A percentile compares a stretch with the other conserved stretches of the same genome.
Conservation (phyloP, 768 basidiomycete species). For the Suillus americanus region DNA sequence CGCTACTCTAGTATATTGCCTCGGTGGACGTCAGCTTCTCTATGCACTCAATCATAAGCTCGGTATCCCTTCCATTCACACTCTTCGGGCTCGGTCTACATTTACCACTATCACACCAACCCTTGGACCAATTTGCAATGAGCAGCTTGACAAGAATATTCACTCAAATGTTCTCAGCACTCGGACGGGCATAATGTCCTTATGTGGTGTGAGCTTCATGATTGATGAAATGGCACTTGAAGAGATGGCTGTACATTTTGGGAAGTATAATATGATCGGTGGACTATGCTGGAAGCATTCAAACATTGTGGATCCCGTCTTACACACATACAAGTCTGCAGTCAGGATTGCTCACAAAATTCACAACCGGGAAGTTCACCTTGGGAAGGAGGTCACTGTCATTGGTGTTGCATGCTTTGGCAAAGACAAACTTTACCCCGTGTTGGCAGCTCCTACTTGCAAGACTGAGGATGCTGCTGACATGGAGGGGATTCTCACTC, state of each 20-base stretch:
- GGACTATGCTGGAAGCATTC: conserved; percentile 15
- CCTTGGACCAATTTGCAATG: not conserved
- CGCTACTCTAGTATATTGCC: conserved; percentile 6
- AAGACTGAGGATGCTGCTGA: conserved; percentile 8
- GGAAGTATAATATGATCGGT: conserved; percentile 7
- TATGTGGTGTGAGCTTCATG: conserved; percentile 7
- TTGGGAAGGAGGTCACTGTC: conserved; percentile 15
- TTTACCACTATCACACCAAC: conserved; percentile 13
- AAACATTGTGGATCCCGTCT: not conserved
- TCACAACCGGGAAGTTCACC: not conserved
- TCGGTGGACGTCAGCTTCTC: conserved; percentile 12
- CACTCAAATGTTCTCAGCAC: not conserved
- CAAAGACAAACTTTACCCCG: conserved; percentile 5
- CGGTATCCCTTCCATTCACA: conserved; percentile 13
- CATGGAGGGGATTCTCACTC: not conserved
- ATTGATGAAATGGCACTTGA: conserved; percentile 17
- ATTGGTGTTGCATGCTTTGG: conserved; percentile 8
- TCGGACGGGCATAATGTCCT: too few relatives aligned
- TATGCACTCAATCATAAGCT: conserved; percentile 15
- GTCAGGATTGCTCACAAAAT: not conserved
- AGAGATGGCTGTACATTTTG: conserved; percentile 8
- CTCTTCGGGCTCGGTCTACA: conserved; percentile 2
- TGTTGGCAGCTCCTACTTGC: conserved; percentile 14
- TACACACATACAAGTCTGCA: conserved; percentile 6
- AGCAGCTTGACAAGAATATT: not conserved